Conservation (phyloP, 768 basidiomycete genomes). For the Imleria badia region DNA sequence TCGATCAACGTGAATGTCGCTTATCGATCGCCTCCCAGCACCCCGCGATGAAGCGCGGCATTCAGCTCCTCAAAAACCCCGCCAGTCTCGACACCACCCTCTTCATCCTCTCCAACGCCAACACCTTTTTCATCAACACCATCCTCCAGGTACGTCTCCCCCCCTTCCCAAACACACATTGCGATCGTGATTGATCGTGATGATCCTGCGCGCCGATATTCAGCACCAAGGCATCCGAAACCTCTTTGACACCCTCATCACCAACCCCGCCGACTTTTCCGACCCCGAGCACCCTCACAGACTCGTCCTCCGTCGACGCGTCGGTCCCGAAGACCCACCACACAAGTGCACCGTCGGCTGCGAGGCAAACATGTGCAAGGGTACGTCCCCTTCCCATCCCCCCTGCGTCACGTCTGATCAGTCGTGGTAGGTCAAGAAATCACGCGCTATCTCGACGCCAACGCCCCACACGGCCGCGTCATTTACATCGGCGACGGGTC, state of each 20-base stretch:
- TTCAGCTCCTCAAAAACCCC: constrained; percentile 69
- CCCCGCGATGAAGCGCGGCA: constrained; percentile 93
- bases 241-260: constrained; percentile 82
- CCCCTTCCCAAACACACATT: too few relatives aligned
- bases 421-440: constrained; percentile 94
- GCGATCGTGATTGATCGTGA: too few relatives aligned
- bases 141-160: constrained; percentile 69
- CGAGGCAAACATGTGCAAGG: constrained; percentile 98
- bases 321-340: constrained; percentile 75
- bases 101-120: constrained; percentile 92
- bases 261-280: constrained; percentile 90
- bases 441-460: constrained; percentile 63
- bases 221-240: constrained; percentile 63
- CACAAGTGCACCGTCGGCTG: constrained; percentile 88
- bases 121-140: constrained; percentile 85
- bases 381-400: constrained; percentile 43
- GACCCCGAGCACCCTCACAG: constrained; percentile 55
- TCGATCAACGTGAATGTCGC: too few relatives aligned
- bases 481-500: constrained; percentile 92
- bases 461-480: constrained; percentile 67
- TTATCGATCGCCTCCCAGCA: constrained; percentile 52
- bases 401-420: too few relatives aligned
- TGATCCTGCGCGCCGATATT: neutral
- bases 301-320: constrained; percentile 70
- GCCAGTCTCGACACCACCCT: constrained; percentile 64